Evolutionary conservation across 768 basidiomycete genomes (phyloP).

Genomic region (Tylopilus cervinicoccineus): DNA sequence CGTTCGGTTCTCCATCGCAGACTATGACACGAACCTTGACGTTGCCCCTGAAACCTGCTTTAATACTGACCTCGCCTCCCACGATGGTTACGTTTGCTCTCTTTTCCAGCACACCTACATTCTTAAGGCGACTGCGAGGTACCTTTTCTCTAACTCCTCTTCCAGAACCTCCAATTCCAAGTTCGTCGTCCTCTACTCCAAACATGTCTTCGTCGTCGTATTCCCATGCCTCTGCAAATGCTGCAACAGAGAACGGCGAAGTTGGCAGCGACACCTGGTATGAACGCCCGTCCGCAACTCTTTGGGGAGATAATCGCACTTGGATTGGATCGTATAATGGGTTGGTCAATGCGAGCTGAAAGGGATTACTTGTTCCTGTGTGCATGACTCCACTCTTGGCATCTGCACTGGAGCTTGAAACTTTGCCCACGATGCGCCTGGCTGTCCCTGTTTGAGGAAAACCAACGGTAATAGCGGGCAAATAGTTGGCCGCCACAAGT

Average conservation of each 20-base stretch:
- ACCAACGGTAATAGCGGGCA: slow-evolving; percentile 77
- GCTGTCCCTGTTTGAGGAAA: slow-evolving; percentile 54
- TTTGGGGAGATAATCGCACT: slow-evolving; percentile 79
- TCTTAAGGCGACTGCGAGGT: slow-evolving; percentile 46
- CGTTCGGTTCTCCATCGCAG: neutral
- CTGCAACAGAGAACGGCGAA: slow-evolving; percentile 73
- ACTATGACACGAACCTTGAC: slow-evolving; percentile 69
- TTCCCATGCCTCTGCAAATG: slow-evolving; percentile 97
- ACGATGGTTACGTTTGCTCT: slow-evolving; percentile 87
- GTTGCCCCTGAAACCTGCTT: slow-evolving; percentile 70
- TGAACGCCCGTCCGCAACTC: slow-evolving; percentile 40
- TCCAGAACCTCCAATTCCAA: slow-evolving; percentile 31
- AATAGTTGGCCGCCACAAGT: slow-evolving; percentile 90
- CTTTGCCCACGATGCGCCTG: slow-evolving; percentile 37
- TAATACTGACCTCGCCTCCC: slow-evolving; percentile 83
- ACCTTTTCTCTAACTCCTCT: slow-evolving; percentile 44
- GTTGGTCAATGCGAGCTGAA: slow-evolving; percentile 89
- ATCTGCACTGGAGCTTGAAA: slow-evolving; percentile 33
- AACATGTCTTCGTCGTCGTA: slow-evolving; percentile 92
- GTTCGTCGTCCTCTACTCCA: slow-evolving; percentile 41
- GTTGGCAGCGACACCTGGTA: slow-evolving; percentile 82
- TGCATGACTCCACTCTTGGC: slow-evolving; percentile 45
- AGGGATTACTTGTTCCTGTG: slow-evolving; percentile 77
- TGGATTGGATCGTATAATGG: slow-evolving; percentile 95
- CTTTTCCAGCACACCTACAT: slow-evolving; percentile 81